Evolutionary conservation across 2,329 filamentous ascomycete species (phyloP).

Genomic region (Fusarium sp.): DNA sequence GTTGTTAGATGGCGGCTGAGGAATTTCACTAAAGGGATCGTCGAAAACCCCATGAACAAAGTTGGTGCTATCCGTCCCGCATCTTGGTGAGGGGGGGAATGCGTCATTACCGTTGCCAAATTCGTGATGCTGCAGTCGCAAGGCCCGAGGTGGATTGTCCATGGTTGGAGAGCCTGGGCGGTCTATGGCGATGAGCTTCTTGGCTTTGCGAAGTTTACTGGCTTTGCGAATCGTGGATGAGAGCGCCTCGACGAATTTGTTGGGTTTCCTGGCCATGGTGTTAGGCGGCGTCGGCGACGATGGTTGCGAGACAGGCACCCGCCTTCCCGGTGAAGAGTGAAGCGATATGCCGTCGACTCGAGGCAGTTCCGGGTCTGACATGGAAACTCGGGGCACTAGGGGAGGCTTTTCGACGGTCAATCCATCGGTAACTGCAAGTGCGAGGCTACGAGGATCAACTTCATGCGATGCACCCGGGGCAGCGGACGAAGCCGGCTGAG

Average conservation of each 20-base stretch:
- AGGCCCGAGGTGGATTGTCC: conserved; percentile 48
- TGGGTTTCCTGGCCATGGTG: conserved; percentile 48
- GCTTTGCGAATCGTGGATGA: conserved; percentile 56
- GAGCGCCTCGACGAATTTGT: conserved; percentile 56
- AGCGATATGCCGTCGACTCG: conserved; percentile 61
- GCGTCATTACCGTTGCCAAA: conserved; percentile 38
- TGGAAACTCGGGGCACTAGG: conserved; percentile 50
- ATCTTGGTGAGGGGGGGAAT: conserved; percentile 42
- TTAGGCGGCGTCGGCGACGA: conserved; percentile 49
- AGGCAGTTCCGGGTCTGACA: conserved; percentile 61
- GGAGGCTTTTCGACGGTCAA: conserved; percentile 34
- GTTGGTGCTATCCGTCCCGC: conserved; percentile 41
- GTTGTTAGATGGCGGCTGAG: conserved; percentile 39
- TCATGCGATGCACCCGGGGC: conserved; percentile 39
- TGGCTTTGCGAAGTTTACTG: conserved; percentile 48
- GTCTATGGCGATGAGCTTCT: conserved; percentile 41
- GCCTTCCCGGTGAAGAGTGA: conserved; percentile 49
- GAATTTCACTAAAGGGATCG: conserved; percentile 52
- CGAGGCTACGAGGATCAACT: conserved; percentile 46
- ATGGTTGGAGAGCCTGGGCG: conserved; percentile 48
- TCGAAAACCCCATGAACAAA: conserved; percentile 54
- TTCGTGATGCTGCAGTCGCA: conserved; percentile 48
- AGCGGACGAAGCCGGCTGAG: conserved; percentile 34
- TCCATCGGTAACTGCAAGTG: conserved; percentile 30
- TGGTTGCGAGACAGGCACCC: conserved; percentile 46